Base-by-base conservation (phyloP, 2,329 filamentous ascomycete species). In the Colletotrichum endophyticum region DNA sequence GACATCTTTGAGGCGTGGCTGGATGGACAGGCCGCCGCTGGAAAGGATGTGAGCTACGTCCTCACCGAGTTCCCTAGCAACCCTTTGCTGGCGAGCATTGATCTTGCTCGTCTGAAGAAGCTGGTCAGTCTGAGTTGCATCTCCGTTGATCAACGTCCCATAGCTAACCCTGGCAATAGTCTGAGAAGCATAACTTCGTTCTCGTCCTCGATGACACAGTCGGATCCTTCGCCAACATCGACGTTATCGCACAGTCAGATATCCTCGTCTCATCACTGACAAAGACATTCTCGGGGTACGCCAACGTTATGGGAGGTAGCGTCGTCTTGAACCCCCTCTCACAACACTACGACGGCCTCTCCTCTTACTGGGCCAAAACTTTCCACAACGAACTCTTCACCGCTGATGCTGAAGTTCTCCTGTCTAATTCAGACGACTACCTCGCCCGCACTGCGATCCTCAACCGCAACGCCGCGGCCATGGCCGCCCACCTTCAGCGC, bases 241-340 rank as follows among this genome's bases (percentile, higher is more conserved):
- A 92, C 79, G 81, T 92, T 39, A 80, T 91, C 5, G 78, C 82
- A 7, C 82, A 85, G 0, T 86, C 87, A 3, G 90, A 92, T 78
- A 80, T 91, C 1, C 76, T 92, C 34, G 78, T 90, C 19, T 88
- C 88, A 0, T 89, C 87, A 28, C 84, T 92, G 19, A 92, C 90
- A n/a, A 92, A 92, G 81, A 86, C 87, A 3, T 92, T 93, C 79
- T 90, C 84, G 76, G 91, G 91, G 19, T 88, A 88, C 75, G 86
- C 89, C 27, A 87, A 93, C 78, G 88, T 89, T 64, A 88, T 92
- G 84, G 90, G 84, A 39, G 91, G 88, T n/a, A 88, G 86, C 67
- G 79, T 86, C 22, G 84, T 88, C 56, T 83, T 92, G 56, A 90
- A 90, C 79, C 89, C 89, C 0, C 79, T 84, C 5, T 89, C 87